These are phyloP conservation scores for Fraxinus ornus DNA, from an alignment of 305 asterid species.

Conservation along the genomic window DNA sequence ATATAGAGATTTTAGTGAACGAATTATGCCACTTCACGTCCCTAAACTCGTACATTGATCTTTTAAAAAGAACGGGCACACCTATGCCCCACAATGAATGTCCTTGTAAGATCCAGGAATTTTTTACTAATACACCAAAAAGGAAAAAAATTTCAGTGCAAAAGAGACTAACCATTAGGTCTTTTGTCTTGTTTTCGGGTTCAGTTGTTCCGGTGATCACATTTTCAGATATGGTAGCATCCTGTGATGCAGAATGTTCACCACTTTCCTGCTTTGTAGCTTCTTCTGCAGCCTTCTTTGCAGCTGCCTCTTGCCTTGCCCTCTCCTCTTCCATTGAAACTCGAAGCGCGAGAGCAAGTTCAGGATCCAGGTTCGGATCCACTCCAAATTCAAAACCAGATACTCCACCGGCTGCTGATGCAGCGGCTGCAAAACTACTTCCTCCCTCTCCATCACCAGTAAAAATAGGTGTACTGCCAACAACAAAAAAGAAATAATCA, in stretches of 20 bases:
- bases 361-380: slow-evolving; percentile 98
- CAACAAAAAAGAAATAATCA: slow-evolving; percentile 1
- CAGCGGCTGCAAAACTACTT: slow-evolving; percentile 87
- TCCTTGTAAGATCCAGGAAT: background rate
- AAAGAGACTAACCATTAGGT: slow-evolving; percentile 47
- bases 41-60: background rate
- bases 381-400: slow-evolving; percentile 93
- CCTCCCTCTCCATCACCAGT: slow-evolving; percentile 98
- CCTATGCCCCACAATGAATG: background rate
- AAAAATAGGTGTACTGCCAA: slow-evolving; percentile 84
- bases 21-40: background rate
- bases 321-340: slow-evolving; percentile 99
- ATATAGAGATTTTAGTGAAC: background rate
- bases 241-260: slow-evolving; percentile 69
- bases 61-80: background rate
- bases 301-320: slow-evolving; percentile 99
- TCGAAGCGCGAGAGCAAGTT: slow-evolving; percentile 98
- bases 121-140: background rate
- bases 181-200: slow-evolving; percentile 65
- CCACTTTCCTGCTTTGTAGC: slow-evolving; percentile 65
- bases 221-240: slow-evolving; percentile 77
- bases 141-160: slow-evolving; percentile 4
- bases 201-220: slow-evolving; percentile 57
- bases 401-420: slow-evolving; percentile 72
- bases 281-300: slow-evolving; percentile 93